Base-by-base conservation (phyloP, 2,329 filamentous ascomycete species). In the Neofusicoccum sp. region DNA sequence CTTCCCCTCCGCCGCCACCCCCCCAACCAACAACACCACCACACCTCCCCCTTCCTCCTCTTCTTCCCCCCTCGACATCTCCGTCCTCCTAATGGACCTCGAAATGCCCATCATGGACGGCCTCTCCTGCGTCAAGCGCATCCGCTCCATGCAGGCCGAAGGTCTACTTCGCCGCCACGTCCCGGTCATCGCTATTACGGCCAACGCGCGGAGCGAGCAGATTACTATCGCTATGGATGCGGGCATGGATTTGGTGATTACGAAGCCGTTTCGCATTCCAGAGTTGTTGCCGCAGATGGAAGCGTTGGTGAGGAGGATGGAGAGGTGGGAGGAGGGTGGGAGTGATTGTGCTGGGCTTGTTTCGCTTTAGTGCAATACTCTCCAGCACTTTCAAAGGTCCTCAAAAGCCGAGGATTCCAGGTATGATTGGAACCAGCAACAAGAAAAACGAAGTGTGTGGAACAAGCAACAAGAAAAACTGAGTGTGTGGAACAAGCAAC, bases 41-140 rank as follows among this genome's bases (percentile, higher is more conserved):
- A n/a, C 56, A 40, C 26, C 16, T 31, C 28, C 20, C 6, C 41
- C 41, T 1, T 9, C 6, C 20, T 20, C 11, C 20, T 26, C 44
- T 31, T 7, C 44, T 36, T 33, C 47, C 14, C 47, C 28, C 20
- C 12, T 63, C 8, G 69, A 68, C 1, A 65, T 75, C 7, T 67
- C 68, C 1, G 62, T 75, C 12, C 66, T 75, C 24, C 68, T 75
- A 5, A 71, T 74, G 67, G 73, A 75, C 49, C 65, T 71, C 14
- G 73, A 75, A 38, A 76, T 76, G 73, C 73, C 73, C 2, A 67
- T 73, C 34, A 76, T 76, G 73, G 69, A 75, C 56, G 73, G 73
- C 1, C 61, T 76, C 6, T 68, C 68, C 3, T 75, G 72, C 43
- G 67, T 70, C 9, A 64, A 63, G 6, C 65, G 65, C n/a, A 73